Conservation (phyloP, 2,329 filamentous ascomycete genomes). For the Cercospora brassicicola region DNA sequence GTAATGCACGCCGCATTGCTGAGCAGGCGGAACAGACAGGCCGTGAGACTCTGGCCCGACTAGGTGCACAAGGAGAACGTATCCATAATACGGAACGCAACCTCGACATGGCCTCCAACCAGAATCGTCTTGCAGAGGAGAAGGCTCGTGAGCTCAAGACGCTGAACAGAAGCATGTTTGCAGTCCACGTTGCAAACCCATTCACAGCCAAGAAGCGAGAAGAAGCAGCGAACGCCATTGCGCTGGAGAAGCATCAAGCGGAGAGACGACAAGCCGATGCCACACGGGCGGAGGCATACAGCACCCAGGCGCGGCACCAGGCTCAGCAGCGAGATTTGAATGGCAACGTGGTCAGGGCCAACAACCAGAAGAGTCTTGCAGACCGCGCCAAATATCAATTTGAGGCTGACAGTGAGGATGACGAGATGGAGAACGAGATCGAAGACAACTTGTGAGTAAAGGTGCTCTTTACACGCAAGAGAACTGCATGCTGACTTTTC, state of each 20-base stretch:
- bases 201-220: constrained; percentile 67
- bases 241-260: constrained; percentile 63
- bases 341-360: constrained; percentile 52
- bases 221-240: constrained; percentile 62
- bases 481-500: not conserved
- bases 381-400: constrained; percentile 74
- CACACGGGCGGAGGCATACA: constrained; percentile 56
- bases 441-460: constrained; percentile 39
- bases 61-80: constrained; percentile 76
- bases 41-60: constrained; percentile 67
- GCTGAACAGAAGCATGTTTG: constrained; percentile 88
- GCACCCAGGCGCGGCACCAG: constrained; percentile 60
- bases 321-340: constrained; percentile 58
- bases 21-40: constrained; percentile 70
- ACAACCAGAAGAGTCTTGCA: constrained; percentile 54
- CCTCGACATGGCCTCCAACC: constrained; percentile 70
- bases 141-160: constrained; percentile 80
- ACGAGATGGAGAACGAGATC: constrained; percentile 58
- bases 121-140: constrained; percentile 74
- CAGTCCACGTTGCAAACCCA: constrained; percentile 48
- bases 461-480: not conserved
- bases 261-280: constrained; percentile 59
- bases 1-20: constrained; percentile 68
- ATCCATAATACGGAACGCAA: constrained; percentile 81
- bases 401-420: constrained; percentile 70